Evolutionary conservation across 2,329 filamentous ascomycete genomes (phyloP).

Genomic region (Neonectria faginata): DNA sequence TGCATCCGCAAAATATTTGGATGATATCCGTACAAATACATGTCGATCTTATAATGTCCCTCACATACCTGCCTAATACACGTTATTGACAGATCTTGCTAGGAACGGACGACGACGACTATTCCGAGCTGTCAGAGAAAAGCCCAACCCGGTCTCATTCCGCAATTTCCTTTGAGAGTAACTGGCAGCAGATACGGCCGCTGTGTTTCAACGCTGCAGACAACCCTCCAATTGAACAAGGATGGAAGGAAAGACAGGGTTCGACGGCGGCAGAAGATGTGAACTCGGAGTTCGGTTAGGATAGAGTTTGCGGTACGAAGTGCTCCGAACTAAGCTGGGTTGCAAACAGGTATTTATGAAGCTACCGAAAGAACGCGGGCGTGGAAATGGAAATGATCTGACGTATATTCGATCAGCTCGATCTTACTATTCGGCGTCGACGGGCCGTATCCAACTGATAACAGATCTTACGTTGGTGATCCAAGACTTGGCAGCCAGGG

Average conservation of each 20-base stretch:
- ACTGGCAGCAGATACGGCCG: not conserved
- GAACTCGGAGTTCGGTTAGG: not conserved
- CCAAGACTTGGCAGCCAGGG: not conserved
- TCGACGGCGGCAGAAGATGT: not conserved
- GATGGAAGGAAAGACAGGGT: not conserved
- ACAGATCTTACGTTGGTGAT: not conserved
- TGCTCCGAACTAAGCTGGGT: not conserved
- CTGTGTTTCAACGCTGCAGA: not conserved
- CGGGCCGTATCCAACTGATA: not conserved
- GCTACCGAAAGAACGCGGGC: too few species aligned
- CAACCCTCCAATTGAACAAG: not conserved
- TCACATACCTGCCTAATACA: not conserved
- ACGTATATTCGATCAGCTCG: not conserved
- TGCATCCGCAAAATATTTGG: not conserved
- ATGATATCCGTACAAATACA: not conserved
- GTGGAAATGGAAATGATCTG: not conserved
- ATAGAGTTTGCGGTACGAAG: not conserved
- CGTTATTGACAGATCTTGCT: not conserved
- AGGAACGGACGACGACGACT: not conserved
- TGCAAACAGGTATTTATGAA: not conserved
- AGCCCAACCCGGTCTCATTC: not conserved
- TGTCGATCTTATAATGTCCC: not conserved
- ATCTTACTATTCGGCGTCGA: not conserved
- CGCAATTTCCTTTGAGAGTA: conserved; percentile 1
- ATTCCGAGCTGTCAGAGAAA: not conserved